Conservation (phyloP, 768 basidiomycete species). For the Coprinopsis marcescibilis region DNA sequence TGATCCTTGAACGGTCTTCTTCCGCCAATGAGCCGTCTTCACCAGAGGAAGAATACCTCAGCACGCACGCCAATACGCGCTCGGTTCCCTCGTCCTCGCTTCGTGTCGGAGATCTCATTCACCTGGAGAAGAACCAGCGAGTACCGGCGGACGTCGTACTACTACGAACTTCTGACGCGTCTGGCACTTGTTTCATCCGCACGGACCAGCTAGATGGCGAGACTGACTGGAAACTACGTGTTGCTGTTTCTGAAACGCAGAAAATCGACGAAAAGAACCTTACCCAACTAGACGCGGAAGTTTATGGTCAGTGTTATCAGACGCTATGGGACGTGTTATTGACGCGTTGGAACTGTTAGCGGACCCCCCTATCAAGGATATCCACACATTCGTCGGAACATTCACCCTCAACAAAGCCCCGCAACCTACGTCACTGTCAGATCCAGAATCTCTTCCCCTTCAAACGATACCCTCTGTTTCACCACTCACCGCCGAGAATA, state of each 20-base stretch:
- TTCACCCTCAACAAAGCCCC: conserved; percentile 70
- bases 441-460: conserved; percentile 31
- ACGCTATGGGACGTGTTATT: not conserved
- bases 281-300: conserved; percentile 76
- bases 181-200: conserved; percentile 94
- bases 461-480: conserved; percentile 51
- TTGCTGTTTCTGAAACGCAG: conserved; percentile 83
- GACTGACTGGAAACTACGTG: conserved; percentile 97
- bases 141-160: conserved; percentile 94
- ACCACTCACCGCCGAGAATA: conserved; percentile 91
- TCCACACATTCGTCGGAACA: conserved; percentile 92
- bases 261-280: conserved; percentile 49
- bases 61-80: conserved; percentile 50
- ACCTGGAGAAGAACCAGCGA: conserved; percentile 94
- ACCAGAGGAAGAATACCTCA: conserved; percentile 37
- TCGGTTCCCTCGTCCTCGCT: conserved; percentile 85
- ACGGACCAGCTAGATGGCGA: conserved; percentile 99
- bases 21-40: conserved; percentile 27
- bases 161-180: conserved; percentile 79
- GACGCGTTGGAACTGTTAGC: conserved; percentile 37
- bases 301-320: conserved; percentile 62
- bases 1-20: conserved; percentile 60
- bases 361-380: conserved; percentile 94
- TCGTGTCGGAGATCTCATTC: conserved; percentile 85
- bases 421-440: conserved; percentile 20